Percentiles rank a stretch among this genome's conserved stretches.
phyloP scores from a whole-genome alignment of 306 rosid species.

The Castanea mollissima region DNA sequence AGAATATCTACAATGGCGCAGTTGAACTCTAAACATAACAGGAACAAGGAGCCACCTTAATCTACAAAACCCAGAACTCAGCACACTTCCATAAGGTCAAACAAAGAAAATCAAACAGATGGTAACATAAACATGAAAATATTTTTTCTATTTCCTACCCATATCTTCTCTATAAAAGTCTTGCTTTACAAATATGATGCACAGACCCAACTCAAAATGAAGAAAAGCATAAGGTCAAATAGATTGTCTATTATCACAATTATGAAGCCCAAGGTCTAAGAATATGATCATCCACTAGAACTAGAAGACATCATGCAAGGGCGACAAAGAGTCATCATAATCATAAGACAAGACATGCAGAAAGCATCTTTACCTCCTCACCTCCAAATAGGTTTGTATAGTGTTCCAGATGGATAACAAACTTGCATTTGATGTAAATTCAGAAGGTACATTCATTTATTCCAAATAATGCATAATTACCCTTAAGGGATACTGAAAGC shows the following conservation, averaged over 20 bases:
- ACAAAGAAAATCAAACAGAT: neutral
- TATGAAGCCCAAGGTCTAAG: neutral
- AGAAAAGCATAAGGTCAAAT: neutral
- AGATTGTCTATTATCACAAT: neutral
- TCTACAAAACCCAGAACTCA: neutral
- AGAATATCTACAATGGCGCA: neutral
- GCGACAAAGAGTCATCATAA: neutral
- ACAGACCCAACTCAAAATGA: neutral
- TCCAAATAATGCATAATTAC: neutral
- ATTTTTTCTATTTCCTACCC: neutral
- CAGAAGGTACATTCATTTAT: neutral
- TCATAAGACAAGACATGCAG: neutral
- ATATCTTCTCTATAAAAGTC: neutral
- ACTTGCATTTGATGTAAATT: neutral
- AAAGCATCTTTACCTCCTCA: neutral
- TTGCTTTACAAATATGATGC: neutral
- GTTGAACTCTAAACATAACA: neutral
- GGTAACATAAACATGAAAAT: neutral
- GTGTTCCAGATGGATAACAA: neutral
- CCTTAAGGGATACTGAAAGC: neutral
- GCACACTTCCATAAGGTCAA: neutral
- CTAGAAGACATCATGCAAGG: neutral
- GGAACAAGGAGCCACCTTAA: neutral
- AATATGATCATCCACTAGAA: neutral
- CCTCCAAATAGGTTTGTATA: neutral